Base-by-base conservation (phyloP, 2,329 filamentous ascomycete species). In the Cadophora malorum region DNA sequence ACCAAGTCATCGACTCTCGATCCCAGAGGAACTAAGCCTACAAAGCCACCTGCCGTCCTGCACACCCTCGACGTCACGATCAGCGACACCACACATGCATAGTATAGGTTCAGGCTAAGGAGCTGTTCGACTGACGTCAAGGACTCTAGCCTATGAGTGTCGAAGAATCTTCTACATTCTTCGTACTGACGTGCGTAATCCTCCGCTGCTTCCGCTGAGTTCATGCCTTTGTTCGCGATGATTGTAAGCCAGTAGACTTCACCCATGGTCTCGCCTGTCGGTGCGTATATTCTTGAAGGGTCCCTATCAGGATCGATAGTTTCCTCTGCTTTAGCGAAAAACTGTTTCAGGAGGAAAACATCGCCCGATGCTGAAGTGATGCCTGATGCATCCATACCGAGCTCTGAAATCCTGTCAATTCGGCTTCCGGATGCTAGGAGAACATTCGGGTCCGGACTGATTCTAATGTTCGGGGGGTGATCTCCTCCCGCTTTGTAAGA, bases 401-500 rank as follows among this genome's bases (percentile, higher is more conserved):
- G 41, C 41, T 45, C 10, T 45, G 41, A 19, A 19, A 45, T 19
- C 14, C 3, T 45, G 16, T 45, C 41, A 10, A 45, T 14, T 45
- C 41, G 12, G 14, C 41, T 45, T 14, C 41, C 41, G 12, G 41
- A 45, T 45, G 19, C 41, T 5, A 45, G 14, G 4, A 45, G 41
- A 5, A 45, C 10, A 45, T 19, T 45, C 16, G 41, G 41, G 2
- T 45, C 16, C 41, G 12, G 41, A 12, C 10, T 45, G 16, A 45
- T 45, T 45, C 41, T 16, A 12, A 45, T 45, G 10, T 45, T 45
- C 12, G 41, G 41, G 3, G 16, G 4, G 6, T 16, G 41, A 45
- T 45, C 41, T 45, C 41, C 41, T 45, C 41, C 41, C 41, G 41
- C 41, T 45, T 45, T 45, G 41, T 45, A 45, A 45, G 41, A 45